These are phyloP conservation scores for Komagataella pastoris DNA, from an alignment of 805 yeast genomes.

Conservation along the genomic window DNA sequence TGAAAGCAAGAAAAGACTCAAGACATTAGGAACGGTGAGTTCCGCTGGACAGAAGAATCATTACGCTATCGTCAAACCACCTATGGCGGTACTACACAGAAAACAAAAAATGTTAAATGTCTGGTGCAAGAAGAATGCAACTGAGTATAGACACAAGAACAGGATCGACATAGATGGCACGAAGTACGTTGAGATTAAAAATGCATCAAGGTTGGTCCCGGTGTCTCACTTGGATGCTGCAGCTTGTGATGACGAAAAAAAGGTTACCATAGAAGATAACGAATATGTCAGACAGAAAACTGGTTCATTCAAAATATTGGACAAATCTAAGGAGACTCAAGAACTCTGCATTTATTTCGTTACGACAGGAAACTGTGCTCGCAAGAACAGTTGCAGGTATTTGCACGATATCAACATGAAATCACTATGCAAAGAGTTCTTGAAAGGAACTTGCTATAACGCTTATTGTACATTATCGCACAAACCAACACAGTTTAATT, in stretches of 20 bases:
- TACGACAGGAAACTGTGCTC: slow-evolving; percentile 36
- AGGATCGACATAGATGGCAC: slow-evolving; percentile 26
- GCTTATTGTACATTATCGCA: slow-evolving; percentile 45
- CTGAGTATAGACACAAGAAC: slow-evolving; percentile 29
- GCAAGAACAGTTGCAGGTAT: slow-evolving; percentile 37
- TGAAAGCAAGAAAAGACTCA: not conserved
- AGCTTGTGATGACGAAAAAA: slow-evolving; percentile 1
- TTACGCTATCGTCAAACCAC: slow-evolving; percentile 7
- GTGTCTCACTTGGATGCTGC: slow-evolving; percentile 13
- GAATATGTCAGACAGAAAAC: not conserved
- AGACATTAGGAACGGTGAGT: slow-evolving; percentile 20
- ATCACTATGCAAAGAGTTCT: slow-evolving; percentile 38
- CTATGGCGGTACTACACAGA: slow-evolving; percentile 6
- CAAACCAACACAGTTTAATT: slow-evolving; percentile 40
- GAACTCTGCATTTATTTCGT: slow-evolving; percentile 15
- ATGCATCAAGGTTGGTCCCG: slow-evolving; percentile 27
- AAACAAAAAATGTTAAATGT: slow-evolving; percentile 8
- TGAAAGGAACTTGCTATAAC: slow-evolving; percentile 33
- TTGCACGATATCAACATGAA: slow-evolving; percentile 36
- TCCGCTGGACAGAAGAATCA: slow-evolving; percentile 13
- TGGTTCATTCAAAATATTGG: not conserved
- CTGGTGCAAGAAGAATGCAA: slow-evolving; percentile 14
- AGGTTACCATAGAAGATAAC: slow-evolving; percentile 3
- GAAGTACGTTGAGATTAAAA: slow-evolving; percentile 26
- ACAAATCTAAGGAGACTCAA: slow-evolving; percentile 21